Percentiles rank a stretch among this genome's conserved stretches.
Conservation (phyloP, 164 flowering plant genomes). For the Annona squamosa region DNA sequence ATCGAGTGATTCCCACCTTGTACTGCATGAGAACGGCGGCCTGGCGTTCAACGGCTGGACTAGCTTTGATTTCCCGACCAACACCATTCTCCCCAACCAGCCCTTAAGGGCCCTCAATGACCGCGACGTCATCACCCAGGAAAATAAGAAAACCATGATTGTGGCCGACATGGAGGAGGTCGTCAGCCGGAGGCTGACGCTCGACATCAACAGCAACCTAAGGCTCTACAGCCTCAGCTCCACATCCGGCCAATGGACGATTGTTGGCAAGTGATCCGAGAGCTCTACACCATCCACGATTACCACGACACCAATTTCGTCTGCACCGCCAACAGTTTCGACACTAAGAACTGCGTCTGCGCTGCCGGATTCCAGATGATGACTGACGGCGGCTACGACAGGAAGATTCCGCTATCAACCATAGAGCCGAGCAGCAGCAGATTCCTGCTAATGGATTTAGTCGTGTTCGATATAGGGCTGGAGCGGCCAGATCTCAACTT, state of each 20-base stretch:
- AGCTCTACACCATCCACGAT: conserved; percentile 42
- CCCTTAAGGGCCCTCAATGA: conserved; percentile 2
- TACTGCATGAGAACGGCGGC: conserved; percentile 28
- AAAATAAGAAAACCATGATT: conserved; percentile 7
- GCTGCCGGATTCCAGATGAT: conserved; percentile 42
- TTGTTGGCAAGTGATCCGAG: conserved; percentile 46
- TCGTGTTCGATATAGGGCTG: conserved; percentile 39
- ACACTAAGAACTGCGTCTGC: conserved; percentile 32
- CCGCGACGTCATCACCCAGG: not conserved
- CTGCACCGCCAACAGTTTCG: conserved; percentile 28
- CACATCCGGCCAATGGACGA: conserved; percentile 26
- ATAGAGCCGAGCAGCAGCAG: conserved; percentile 10
- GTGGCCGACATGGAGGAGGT: conserved; percentile 30
- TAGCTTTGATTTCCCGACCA: conserved; percentile 43
- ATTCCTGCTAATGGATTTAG: conserved; percentile 54
- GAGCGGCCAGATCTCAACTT: conserved; percentile 10
- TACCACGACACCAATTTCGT: conserved; percentile 44
- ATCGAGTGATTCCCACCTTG: conserved; percentile 20
- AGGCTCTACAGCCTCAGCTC: conserved; percentile 37
- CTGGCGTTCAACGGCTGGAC: conserved; percentile 41
- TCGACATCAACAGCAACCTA: conserved; percentile 58
- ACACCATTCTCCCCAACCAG: conserved; percentile 52
- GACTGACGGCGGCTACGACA: conserved; percentile 20
- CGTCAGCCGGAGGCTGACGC: conserved; percentile 32
- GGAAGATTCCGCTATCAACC: conserved; percentile 16